Conservation (phyloP, 1,139 yeast genomes). For the Suhomyces atakaporum region DNA sequence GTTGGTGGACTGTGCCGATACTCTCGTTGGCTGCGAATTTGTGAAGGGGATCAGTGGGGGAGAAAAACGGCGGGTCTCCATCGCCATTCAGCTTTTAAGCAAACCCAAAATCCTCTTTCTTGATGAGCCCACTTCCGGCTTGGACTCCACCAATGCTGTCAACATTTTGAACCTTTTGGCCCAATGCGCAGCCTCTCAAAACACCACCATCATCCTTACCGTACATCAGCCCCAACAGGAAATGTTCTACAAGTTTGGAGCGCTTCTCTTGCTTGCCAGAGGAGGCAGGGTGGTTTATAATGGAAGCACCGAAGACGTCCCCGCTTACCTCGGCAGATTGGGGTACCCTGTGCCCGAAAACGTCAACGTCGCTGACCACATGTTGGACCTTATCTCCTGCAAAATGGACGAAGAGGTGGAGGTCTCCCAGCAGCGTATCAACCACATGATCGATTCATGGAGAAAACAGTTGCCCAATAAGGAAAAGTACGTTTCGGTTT, state of each 20-base stretch:
- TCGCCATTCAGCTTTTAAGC: slow-evolving; percentile 27
- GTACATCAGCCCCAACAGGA: slow-evolving; percentile 29
- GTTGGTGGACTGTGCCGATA: slow-evolving; percentile 28
- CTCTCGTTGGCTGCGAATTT: slow-evolving; percentile 23
- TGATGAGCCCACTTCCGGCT: slow-evolving; percentile 31
- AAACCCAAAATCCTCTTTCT: slow-evolving; percentile 27
- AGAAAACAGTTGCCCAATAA: neutral
- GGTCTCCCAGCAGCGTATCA: slow-evolving; percentile 16
- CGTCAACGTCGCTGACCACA: slow-evolving; percentile 22
- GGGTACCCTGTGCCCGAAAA: slow-evolving; percentile 18
- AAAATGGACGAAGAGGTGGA: slow-evolving; percentile 16
- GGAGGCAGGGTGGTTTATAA: slow-evolving; percentile 26
- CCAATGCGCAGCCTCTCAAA: slow-evolving; percentile 18
- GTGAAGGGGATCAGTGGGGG: slow-evolving; percentile 31
- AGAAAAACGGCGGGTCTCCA: slow-evolving; percentile 28
- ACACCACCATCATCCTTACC: slow-evolving; percentile 26
- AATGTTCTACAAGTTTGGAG: slow-evolving; percentile 24
- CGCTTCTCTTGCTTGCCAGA: slow-evolving; percentile 24
- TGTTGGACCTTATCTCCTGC: slow-evolving; percentile 21
- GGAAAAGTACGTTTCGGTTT: neutral
- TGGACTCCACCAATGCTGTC: slow-evolving; percentile 26
- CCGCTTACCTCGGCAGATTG: slow-evolving; percentile 15
- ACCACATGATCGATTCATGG: slow-evolving; percentile 19
- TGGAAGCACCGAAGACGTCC: slow-evolving; percentile 18
- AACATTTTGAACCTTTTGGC: slow-evolving; percentile 21